phyloP scores from a whole-genome alignment of 148 eudicot genomes.

The Beta vulgaris region DNA sequence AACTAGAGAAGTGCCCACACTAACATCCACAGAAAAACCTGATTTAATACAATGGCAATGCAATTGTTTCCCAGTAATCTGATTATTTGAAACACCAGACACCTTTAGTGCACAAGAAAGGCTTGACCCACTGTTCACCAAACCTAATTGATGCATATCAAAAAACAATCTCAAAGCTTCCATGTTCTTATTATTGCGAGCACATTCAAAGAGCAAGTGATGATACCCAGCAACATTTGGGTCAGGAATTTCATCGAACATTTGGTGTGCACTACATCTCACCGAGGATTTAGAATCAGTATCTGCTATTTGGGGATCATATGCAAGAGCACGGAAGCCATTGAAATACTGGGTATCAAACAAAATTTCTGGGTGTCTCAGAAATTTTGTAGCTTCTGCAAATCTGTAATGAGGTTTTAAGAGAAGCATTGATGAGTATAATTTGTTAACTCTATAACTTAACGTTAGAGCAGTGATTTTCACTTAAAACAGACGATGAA shows the following conservation, averaged over 20 bases:
- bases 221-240: slow-evolving; percentile 34
- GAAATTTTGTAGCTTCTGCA: slow-evolving; percentile 27
- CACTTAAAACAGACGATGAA: not conserved
- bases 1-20: slow-evolving; percentile 83
- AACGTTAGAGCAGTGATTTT: not conserved
- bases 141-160: slow-evolving; percentile 41
- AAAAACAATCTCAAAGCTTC: slow-evolving; percentile 46
- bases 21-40: slow-evolving; percentile 65
- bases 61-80: slow-evolving; percentile 51
- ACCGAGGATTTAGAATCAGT: not conserved
- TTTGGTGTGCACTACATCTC: slow-evolving; percentile 34
- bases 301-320: slow-evolving; percentile 11
- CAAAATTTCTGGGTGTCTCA: slow-evolving; percentile 15
- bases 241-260: slow-evolving; percentile 55
- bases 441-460: not conserved
- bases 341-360: slow-evolving; percentile 25
- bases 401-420: slow-evolving; percentile 16
- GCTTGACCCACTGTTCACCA: slow-evolving; percentile 56
- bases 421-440: slow-evolving; percentile 8
- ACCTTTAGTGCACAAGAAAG: slow-evolving; percentile 72
- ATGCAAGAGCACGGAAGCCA: slow-evolving; percentile 26
- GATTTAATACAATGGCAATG: slow-evolving; percentile 62
- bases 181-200: slow-evolving; percentile 40
- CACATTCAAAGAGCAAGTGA: slow-evolving; percentile 57
- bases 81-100: slow-evolving; percentile 48